Percentiles rank a stretch among this genome's conserved stretches.
Conservation (phyloP, 129 eudicot species). For the Flaveria bidentis region DNA sequence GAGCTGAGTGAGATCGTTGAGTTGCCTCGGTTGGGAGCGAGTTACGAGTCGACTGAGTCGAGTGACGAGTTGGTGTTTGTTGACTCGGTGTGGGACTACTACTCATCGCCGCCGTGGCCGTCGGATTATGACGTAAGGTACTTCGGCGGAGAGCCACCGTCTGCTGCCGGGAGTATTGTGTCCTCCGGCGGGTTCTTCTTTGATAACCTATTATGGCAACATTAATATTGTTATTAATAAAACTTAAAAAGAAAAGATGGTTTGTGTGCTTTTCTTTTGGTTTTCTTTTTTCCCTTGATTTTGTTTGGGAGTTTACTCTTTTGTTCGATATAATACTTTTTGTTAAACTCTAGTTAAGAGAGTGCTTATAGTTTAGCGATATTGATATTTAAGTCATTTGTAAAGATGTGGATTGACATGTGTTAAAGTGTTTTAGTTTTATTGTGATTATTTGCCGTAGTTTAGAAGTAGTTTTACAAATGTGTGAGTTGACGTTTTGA, state of each 20-base stretch:
- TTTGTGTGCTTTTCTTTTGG: slow-evolving; percentile 22
- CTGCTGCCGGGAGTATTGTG: slow-evolving; percentile 23
- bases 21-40: slow-evolving; percentile 60
- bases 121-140: slow-evolving; percentile 33
- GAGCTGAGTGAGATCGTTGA: slow-evolving; percentile 65
- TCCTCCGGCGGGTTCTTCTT: slow-evolving; percentile 41
- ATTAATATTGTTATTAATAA: slow-evolving; percentile 23
- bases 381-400: no score
- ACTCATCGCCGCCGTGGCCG: slow-evolving; percentile 41
- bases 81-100: slow-evolving; percentile 43
- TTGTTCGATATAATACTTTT: background rate
- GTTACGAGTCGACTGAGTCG: slow-evolving; percentile 57
- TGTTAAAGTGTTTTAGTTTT: no score
- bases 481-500: no score
- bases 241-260: slow-evolving; percentile 19
- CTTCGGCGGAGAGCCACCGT: slow-evolving; percentile 29
- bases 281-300: background rate
- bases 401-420: no score
- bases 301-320: slow-evolving; percentile 13
- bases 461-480: no score
- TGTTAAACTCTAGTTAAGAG: no score
- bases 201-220: slow-evolving; percentile 59
- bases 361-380: no score
- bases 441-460: no score
- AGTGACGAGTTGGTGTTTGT: slow-evolving; percentile 43